Evolutionary conservation across 1,139 yeast genomes (phyloP).

Genomic region (Candida sanyaensis): DNA sequence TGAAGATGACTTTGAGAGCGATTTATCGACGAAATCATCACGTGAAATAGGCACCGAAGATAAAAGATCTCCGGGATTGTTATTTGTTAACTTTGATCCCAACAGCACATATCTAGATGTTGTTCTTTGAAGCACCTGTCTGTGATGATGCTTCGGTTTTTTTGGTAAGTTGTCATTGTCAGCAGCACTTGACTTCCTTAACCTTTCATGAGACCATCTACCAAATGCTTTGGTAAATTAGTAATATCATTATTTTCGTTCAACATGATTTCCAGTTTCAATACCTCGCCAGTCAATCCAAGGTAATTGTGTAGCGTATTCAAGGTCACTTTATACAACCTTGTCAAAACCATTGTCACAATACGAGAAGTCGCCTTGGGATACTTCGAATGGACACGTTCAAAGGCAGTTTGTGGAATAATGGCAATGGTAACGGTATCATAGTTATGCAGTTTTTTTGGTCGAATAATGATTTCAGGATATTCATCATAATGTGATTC

Average conservation of each 20-base stretch:
- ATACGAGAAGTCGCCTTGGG: slow-evolving; percentile 94
- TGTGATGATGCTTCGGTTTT: slow-evolving; percentile 7
- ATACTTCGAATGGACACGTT: slow-evolving; percentile 67
- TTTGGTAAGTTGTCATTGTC: slow-evolving; percentile 4
- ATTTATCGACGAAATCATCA: slow-evolving; percentile 20
- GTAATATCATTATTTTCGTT: slow-evolving; percentile 46
- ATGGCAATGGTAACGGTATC: slow-evolving; percentile 69
- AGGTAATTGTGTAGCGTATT: slow-evolving; percentile 86
- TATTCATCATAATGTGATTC: slow-evolving; percentile 6
- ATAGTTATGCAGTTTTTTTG: slow-evolving; percentile 9
- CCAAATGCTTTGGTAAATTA: slow-evolving; percentile 60
- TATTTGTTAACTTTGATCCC: slow-evolving; percentile 58
- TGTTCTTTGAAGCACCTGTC: slow-evolving; percentile 13
- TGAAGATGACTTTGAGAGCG: slow-evolving; percentile 6
- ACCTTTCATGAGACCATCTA: slow-evolving; percentile 55
- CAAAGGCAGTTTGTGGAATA: slow-evolving; percentile 83
- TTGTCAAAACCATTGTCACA: slow-evolving; percentile 86
- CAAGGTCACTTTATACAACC: slow-evolving; percentile 87
- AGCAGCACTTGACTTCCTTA: slow-evolving; percentile 15
- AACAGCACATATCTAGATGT: slow-evolving; percentile 66
- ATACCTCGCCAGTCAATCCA: slow-evolving; percentile 80
- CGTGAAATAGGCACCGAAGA: slow-evolving; percentile 81
- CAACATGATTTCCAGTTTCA: slow-evolving; percentile 71
- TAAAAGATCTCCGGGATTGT: slow-evolving; percentile 80
- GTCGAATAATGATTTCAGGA: slow-evolving; percentile 15